These are phyloP conservation scores for Paraglomus brasilianum DNA, from an alignment of 192 early-diverging fungal genomes.

Conservation along the genomic window DNA sequence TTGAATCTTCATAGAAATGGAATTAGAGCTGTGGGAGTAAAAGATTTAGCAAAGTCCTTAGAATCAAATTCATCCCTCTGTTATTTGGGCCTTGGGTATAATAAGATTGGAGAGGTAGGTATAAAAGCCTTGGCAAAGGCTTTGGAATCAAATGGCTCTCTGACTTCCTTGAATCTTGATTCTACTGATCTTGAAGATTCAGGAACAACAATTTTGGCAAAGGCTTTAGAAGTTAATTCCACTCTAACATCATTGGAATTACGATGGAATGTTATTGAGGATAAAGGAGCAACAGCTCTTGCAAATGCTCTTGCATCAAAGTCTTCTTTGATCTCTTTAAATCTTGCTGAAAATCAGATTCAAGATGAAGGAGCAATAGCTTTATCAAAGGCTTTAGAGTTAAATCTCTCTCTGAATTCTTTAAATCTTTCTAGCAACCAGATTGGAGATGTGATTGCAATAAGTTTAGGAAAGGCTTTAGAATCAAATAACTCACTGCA, in stretches of 20 bases:
- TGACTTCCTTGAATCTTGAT: conserved; percentile 2
- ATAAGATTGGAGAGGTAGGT: background rate
- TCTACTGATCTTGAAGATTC: background rate
- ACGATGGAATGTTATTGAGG: background rate
- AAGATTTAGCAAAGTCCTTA: background rate
- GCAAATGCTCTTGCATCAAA: background rate
- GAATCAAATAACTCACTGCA: background rate
- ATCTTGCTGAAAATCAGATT: background rate
- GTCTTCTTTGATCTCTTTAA: background rate
- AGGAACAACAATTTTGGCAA: background rate
- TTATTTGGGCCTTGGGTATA: background rate
- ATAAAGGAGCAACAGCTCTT: background rate
- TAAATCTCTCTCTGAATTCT: too few species aligned
- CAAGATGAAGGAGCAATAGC: background rate
- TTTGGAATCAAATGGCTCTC: background rate
- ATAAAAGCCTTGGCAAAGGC: background rate
- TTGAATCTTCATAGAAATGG: background rate
- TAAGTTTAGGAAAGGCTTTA: conserved; percentile 1
- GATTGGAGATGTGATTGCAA: background rate
- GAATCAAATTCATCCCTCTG: background rate
- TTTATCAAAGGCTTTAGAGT: background rate
- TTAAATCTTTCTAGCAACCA: too few species aligned
- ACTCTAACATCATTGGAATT: background rate
- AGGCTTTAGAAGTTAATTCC: conserved; percentile 7
- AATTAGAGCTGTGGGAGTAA: background rate